Evolutionary conservation across 495 filamentous ascomycete species (phyloP).

Genomic region (Penicillium egyptiacum): DNA sequence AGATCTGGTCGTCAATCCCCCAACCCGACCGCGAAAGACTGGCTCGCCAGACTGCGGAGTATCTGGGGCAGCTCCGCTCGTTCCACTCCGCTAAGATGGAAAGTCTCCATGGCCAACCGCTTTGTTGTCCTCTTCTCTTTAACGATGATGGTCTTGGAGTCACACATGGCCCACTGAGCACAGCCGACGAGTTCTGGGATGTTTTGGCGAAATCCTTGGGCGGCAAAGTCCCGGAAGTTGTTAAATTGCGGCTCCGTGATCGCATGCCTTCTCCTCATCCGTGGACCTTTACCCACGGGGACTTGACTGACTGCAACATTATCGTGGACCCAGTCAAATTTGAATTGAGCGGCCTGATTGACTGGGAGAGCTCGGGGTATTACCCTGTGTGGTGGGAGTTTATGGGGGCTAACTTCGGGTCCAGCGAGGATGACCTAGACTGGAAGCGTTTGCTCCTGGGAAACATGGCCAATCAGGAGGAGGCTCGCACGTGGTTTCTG

Average conservation of each 20-base stretch:
- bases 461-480: constrained; percentile 27
- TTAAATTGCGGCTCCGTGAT: constrained; percentile 18
- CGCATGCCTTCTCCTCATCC: constrained; percentile 26
- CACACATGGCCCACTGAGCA: constrained; percentile 23
- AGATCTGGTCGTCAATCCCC: constrained; percentile 4
- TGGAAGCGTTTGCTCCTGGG: constrained; percentile 23
- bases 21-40: constrained; percentile 3
- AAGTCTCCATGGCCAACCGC: not conserved
- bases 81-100: constrained; percentile 3
- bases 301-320: constrained; percentile 33
- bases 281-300: constrained; percentile 34
- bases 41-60: not conserved
- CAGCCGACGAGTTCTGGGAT: constrained; percentile 28
- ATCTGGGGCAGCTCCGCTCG: constrained; percentile 6
- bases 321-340: constrained; percentile 26
- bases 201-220: constrained; percentile 19
- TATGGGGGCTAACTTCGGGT: constrained; percentile 8
- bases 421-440: constrained; percentile 18
- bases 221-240: constrained; percentile 19
- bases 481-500: not conserved
- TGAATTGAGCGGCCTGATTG: constrained; percentile 29
- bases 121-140: not conserved
- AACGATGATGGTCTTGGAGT: not conserved
- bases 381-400: constrained; percentile 40
- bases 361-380: constrained; percentile 38